Conservation (phyloP, 2,329 filamentous ascomycete genomes). For the Colletotrichum kahawae region DNA sequence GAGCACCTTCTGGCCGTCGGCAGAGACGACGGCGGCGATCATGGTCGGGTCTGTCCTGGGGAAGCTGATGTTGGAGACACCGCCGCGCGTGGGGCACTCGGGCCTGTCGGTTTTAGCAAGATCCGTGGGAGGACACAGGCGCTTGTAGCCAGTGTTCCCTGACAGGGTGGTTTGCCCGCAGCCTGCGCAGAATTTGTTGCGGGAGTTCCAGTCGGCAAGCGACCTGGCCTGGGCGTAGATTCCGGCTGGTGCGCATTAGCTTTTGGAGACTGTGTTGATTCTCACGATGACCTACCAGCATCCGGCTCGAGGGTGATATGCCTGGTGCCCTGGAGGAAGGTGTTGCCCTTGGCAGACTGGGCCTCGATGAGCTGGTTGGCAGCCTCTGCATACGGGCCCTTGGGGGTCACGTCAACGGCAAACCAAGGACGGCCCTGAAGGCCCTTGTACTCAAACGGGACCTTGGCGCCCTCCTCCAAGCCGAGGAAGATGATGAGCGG, state of each 20-base stretch:
- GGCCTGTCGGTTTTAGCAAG: slow-evolving; percentile 60
- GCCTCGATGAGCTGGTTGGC: slow-evolving; percentile 53
- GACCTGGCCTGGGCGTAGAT: slow-evolving; percentile 90
- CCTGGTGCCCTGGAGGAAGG: slow-evolving; percentile 71
- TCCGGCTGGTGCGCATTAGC: slow-evolving; percentile 63
- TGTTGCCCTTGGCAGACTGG: slow-evolving; percentile 60
- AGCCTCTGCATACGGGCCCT: slow-evolving; percentile 64
- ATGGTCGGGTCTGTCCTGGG: slow-evolving; percentile 93
- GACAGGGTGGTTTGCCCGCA: slow-evolving; percentile 86
- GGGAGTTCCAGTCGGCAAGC: slow-evolving; percentile 90
- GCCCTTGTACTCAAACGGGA: slow-evolving; percentile 65
- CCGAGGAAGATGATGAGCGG: slow-evolving; percentile 86
- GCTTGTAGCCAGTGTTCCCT: slow-evolving; percentile 80
- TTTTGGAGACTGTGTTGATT: background rate
- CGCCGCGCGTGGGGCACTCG: slow-evolving; percentile 81
- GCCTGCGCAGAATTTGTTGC: slow-evolving; percentile 89
- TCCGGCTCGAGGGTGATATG: slow-evolving; percentile 64
- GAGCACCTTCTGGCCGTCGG: slow-evolving; percentile 77
- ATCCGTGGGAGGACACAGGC: slow-evolving; percentile 77
- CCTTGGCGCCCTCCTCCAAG: slow-evolving; percentile 66
- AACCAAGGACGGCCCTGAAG: slow-evolving; percentile 87
- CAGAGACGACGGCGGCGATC: slow-evolving; percentile 90
- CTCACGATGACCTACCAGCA: slow-evolving; percentile 55
- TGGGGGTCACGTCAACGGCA: slow-evolving; percentile 85
- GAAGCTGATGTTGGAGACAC: slow-evolving; percentile 89